phyloP scores from a whole-genome alignment of 139 green algal genomes.

The Zygnema cylindricum region DNA sequence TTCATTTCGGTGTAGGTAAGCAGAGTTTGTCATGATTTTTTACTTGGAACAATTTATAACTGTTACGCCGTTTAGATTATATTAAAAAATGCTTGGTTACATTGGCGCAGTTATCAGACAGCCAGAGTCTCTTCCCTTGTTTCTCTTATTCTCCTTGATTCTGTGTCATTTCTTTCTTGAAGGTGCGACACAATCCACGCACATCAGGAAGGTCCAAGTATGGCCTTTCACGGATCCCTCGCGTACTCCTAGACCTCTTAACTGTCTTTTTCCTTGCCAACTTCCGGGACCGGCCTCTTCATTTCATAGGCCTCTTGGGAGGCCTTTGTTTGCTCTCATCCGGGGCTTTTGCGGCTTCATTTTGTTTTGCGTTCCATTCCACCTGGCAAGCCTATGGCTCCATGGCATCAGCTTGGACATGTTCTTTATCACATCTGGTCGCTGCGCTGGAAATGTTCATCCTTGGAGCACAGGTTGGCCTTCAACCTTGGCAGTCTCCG shows the following conservation, averaged over 20 bases:
- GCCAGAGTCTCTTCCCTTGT: no score
- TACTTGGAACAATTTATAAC: no score
- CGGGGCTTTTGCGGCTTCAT: constrained; percentile 4
- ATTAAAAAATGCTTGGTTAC: no score
- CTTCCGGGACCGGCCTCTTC: constrained; percentile 61
- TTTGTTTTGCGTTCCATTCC: neutral
- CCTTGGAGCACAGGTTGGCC: constrained; percentile 15
- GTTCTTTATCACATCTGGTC: constrained; percentile 19
- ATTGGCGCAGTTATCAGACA: no score
- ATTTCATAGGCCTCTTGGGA: constrained; percentile 53
- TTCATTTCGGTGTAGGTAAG: neutral
- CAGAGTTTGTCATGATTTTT: no score
- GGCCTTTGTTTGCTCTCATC: constrained; percentile 7
- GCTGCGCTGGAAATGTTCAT: constrained; percentile 34
- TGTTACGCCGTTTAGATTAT: no score
- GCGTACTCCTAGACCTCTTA: constrained; percentile 62
- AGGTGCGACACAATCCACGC: constrained; percentile 54
- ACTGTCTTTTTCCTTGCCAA: constrained; percentile 56
- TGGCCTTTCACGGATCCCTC: constrained; percentile 48
- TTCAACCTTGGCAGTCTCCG: neutral
- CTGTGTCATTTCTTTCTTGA: constrained; percentile 15
- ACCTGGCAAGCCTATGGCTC: constrained; percentile 6
- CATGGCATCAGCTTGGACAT: constrained; percentile 21
- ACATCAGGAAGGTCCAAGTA: constrained; percentile 62
- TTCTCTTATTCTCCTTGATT: neutral